Base-by-base conservation (phyloP, 441 rosid genomes). In the Sinapis alba region DNA sequence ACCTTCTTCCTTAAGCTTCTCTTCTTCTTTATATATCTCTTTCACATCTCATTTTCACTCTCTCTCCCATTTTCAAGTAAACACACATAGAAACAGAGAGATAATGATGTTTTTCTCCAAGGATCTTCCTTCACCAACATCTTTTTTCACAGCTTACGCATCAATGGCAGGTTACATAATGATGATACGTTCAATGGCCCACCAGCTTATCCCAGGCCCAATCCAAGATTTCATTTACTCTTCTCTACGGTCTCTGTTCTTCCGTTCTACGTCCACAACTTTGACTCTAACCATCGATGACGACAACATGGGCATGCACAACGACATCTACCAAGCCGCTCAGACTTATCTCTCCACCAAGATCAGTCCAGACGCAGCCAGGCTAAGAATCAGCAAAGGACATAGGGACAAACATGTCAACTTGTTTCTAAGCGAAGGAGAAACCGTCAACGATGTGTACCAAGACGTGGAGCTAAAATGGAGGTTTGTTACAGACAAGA, bases 121-220 rank as follows among this genome's bases (percentile, higher is more conserved):
- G 56, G 80, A 82, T 62, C 76, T 85, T 72, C 83, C 86, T 34
- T 84, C 87, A 2, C 75, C 85, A 0, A 79, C 88, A 0, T 77
- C 90, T 13, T 6, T 87, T 30, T 85, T 87, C 75, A 54, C 88
- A 5, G 79, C 87, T 56, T 85, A 85, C 13, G 88, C 86, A 64
- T 86, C 91, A 65, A 21, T 83, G 79, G 78, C 83, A 0, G 83
- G 84, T 15, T 83, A 84, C 53, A n/a, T 80, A 56, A 82, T 86
- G 85, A 77, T 83, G 38, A 41, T 81, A 51, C 66, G 81, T 27
- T 77, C 81, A 21, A 38, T 83, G 81, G 73, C 71, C 10, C 74
- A 77, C 30, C 78, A 83, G 24, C 34, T 87, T 2, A 28, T 84
- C 8, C 89, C 91, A n/a, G 12, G 36, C n/a, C 79, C 86, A 1